A percentile compares a stretch with the other conserved stretches of the same genome.
Conservation (phyloP, 768 basidiomycete genomes). For the Suillus hirtellus region DNA sequence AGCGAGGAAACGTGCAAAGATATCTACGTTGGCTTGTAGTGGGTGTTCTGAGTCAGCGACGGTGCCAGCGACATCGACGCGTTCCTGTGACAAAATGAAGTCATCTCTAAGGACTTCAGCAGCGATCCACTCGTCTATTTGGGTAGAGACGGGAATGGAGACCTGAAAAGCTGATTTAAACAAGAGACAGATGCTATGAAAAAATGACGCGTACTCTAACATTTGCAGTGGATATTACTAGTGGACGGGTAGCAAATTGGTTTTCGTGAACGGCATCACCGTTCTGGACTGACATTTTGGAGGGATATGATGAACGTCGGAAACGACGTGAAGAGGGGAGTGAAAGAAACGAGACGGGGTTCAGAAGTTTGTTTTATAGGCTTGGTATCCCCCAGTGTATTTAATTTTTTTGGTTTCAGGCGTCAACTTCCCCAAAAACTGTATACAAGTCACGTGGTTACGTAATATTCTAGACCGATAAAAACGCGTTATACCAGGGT, state of each 20-base stretch:
- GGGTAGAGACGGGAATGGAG: conserved; percentile 85
- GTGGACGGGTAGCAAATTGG: conserved; percentile 37
- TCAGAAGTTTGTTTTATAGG: conserved; percentile 5
- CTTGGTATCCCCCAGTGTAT: not conserved
- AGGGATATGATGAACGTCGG: not conserved
- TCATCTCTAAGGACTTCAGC: conserved; percentile 92
- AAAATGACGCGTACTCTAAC: conserved; percentile 34
- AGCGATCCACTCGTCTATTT: conserved; percentile 82
- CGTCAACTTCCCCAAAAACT: conserved; percentile 5
- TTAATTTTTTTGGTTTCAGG: conserved; percentile 10
- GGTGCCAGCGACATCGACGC: conserved; percentile 56
- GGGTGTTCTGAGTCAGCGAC: conserved; percentile 52
- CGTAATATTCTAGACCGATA: not conserved
- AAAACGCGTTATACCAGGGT: not conserved
- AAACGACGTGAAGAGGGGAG: conserved; percentile 11
- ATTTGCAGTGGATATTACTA: conserved; percentile 33
- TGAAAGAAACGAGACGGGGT: not conserved
- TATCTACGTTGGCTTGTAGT: conserved; percentile 69
- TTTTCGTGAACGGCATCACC: conserved; percentile 31
- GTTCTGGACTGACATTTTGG: conserved; percentile 35
- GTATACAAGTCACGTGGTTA: conserved; percentile 2
- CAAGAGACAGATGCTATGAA: conserved; percentile 5
- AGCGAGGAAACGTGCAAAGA: conserved; percentile 80
- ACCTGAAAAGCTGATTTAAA: conserved; percentile 46
- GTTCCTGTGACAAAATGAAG: conserved; percentile 67